Percentiles rank a stretch among this genome's conserved stretches.
phyloP scores from a whole-genome alignment of 2,329 filamentous ascomycete species.

The Epichloe amarillans region DNA sequence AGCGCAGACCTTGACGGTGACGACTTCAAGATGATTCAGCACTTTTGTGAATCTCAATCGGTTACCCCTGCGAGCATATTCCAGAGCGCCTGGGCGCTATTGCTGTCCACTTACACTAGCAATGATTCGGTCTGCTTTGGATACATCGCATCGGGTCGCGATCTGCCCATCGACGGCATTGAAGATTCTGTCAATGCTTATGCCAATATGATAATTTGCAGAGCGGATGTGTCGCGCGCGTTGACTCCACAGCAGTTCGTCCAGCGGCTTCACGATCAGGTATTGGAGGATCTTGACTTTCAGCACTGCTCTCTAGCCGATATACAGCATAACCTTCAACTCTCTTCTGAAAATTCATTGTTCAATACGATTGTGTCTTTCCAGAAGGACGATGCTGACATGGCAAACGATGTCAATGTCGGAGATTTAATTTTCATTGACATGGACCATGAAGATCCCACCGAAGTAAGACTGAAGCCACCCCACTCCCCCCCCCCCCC shows the following conservation, averaged over 20 bases:
- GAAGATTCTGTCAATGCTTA: slow-evolving; percentile 4
- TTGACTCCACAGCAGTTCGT: slow-evolving; percentile 24
- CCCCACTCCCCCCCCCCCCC: too few relatives aligned
- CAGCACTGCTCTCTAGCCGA: slow-evolving; percentile 36
- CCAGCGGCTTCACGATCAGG: slow-evolving; percentile 26
- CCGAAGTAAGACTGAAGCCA: background rate
- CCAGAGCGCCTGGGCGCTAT: slow-evolving; percentile 7
- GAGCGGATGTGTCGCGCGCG: slow-evolving; percentile 2
- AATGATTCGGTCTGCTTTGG: slow-evolving; percentile 2
- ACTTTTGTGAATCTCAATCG: slow-evolving; percentile 24
- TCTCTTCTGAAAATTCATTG: slow-evolving; percentile 7
- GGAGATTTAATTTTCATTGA: background rate
- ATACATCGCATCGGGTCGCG: slow-evolving; percentile 1
- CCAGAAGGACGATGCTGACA: slow-evolving; percentile 10
- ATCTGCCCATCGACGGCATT: slow-evolving; percentile 1
- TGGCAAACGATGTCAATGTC: background rate
- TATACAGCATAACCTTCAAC: slow-evolving; percentile 23
- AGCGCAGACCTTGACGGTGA: background rate
- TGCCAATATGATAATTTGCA: slow-evolving; percentile 1
- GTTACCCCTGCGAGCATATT: slow-evolving; percentile 6
- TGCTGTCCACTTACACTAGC: slow-evolving; percentile 3
- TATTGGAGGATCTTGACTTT: slow-evolving; percentile 28
- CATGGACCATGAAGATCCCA: slow-evolving; percentile 2
- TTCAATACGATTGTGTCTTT: slow-evolving; percentile 22
- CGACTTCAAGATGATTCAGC: slow-evolving; percentile 1